These are phyloP conservation scores for Fusarium burgessii DNA, from an alignment of 2,329 filamentous ascomycete genomes.

Conservation along the genomic window DNA sequence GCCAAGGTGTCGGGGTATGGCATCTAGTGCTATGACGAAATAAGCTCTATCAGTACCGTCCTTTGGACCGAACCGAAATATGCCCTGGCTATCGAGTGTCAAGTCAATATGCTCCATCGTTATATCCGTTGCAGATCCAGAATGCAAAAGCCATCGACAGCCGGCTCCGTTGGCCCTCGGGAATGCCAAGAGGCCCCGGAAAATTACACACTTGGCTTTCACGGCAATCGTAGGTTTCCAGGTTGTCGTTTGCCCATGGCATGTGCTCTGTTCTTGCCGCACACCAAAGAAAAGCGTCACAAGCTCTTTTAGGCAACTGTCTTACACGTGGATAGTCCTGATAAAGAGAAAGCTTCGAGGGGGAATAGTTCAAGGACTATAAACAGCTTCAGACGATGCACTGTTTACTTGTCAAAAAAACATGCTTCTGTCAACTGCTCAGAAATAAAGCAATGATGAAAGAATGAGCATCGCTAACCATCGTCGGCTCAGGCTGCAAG, in stretches of 20 bases:
- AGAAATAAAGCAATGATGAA: constrained; percentile 8
- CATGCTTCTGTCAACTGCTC: neutral
- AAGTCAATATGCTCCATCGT: neutral
- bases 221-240: neutral
- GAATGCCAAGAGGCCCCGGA: constrained; percentile 30
- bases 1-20: constrained; percentile 23
- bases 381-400: neutral
- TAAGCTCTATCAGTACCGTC: constrained; percentile 36
- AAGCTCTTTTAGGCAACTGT: neutral
- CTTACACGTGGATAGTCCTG: neutral
- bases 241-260: constrained; percentile 16
- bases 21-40: constrained; percentile 35
- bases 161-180: constrained; percentile 46
- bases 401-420: neutral
- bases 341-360: neutral
- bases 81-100: constrained; percentile 15
- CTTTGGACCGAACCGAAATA: constrained; percentile 48
- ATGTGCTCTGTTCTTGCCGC: constrained; percentile 18
- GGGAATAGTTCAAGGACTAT: neutral
- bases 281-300: constrained; percentile 9
- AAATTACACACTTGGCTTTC: constrained; percentile 4
- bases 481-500: constrained; percentile 23
- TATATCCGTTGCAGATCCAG: constrained; percentile 10
- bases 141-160: constrained; percentile 8
- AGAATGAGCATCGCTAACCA: neutral